These are phyloP conservation scores for Apium graveolens DNA, from an alignment of 129 eudicot genomes.

Conservation along the genomic window DNA sequence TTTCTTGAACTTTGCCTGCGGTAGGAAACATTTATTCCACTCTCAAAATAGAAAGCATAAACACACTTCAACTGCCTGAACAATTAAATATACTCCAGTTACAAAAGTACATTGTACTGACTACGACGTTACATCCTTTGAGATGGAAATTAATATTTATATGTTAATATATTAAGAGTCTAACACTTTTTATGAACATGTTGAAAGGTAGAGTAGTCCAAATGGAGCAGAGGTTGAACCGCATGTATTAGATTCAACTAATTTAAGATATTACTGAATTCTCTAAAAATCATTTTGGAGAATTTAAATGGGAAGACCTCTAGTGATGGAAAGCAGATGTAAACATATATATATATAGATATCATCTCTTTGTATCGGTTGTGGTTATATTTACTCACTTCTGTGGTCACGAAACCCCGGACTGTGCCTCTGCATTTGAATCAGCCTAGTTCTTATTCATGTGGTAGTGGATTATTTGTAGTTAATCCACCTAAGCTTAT, in stretches of 20 bases:
- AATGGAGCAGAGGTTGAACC: background rate
- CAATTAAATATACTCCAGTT: background rate
- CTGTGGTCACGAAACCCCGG: background rate
- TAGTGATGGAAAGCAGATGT: background rate
- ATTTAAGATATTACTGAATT: background rate
- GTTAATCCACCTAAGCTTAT: background rate
- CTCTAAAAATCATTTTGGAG: background rate
- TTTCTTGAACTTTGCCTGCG: background rate
- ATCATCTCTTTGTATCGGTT: background rate
- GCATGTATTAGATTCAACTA: background rate
- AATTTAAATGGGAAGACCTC: background rate
- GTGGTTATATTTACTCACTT: background rate
- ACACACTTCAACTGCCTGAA: background rate
- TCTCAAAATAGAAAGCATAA: background rate
- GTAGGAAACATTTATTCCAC: background rate
- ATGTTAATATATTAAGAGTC: background rate
- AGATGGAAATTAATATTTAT: background rate
- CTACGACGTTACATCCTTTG: background rate
- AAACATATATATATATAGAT: background rate
- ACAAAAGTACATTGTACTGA: background rate
- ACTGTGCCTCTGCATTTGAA: background rate
- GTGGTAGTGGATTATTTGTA: background rate
- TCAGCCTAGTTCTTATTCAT: background rate
- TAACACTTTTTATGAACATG: background rate
- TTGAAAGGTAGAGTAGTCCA: background rate